Evolutionary conservation across 768 basidiomycete genomes (phyloP), one percentile per base, ranked within the genome.

Genomic region (Lepiota brunneoincarnata): DNA sequence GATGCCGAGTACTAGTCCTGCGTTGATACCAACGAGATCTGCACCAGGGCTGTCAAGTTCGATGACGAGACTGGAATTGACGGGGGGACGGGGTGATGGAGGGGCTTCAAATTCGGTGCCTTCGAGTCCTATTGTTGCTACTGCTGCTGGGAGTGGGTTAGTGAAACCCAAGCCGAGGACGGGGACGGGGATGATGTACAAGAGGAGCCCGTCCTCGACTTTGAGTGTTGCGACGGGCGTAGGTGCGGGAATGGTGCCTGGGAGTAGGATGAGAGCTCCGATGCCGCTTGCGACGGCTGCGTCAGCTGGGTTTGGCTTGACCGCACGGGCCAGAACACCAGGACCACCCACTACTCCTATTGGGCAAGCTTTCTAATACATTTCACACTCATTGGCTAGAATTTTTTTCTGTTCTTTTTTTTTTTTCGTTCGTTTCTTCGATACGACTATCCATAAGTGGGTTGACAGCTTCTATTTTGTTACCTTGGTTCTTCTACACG

Each of bases 101-200:
- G 17, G 49, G n/a, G 24, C 23, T 26, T 10, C 39, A 10, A 23
- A 24, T 23, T 54, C 52, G 7, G 12, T 54, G 7, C 55, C 55
- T 31, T 35, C 55, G 15, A 55, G 49, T 20, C 40, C 46, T 21
- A 36, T 28, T 4, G 18, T 43, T 12, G 39, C 56, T 38, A 39
- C 56, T 17, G 40, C 49, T 7, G 12, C 59, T 36, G 39, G 53
- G 4, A 20, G 51, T 20, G 51, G 38, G 5, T 38, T 57, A 45
- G 55, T 63, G 3, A 68, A 72, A 14, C 82, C 80, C 17, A 78
- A 70, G 57, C 84, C 86, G 9, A 67, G 86, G 24, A 86, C 80
- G 9, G 85, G 85, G 5, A 84, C 85, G 10, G 85, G 85, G n/a
- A 87, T 87, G 85, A 68, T 73, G 35, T 87, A 87, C 61, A 73